Evolutionary conservation across 768 basidiomycete genomes (phyloP).

Genomic region (Lentinula sp.): DNA sequence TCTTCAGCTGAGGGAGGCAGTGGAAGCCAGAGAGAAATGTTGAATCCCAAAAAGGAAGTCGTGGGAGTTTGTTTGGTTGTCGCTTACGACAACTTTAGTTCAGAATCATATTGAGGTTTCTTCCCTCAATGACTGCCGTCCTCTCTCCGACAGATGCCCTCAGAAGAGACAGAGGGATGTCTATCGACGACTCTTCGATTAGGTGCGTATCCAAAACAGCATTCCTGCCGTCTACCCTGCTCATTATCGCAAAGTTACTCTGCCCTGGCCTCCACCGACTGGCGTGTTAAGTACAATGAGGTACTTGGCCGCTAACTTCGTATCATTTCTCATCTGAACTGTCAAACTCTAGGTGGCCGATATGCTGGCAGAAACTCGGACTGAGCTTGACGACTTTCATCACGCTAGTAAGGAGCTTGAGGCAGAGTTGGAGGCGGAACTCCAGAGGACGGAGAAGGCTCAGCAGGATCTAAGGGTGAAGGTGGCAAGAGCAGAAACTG

Average conservation of each 20-base stretch:
- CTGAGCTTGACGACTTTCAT: constrained; percentile 85
- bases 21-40: background rate
- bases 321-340: background rate
- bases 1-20: too few species aligned
- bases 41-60: background rate
- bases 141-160: constrained; percentile 55
- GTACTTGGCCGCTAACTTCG: constrained; percentile 18
- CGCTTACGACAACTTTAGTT: background rate
- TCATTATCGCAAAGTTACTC: constrained; percentile 39
- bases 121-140: constrained; percentile 51
- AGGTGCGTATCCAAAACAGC: constrained; percentile 31
- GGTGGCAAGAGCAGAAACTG: constrained; percentile 61
- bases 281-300: constrained; percentile 77
- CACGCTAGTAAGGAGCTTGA: constrained; percentile 86
- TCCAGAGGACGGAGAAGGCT: constrained; percentile 81
- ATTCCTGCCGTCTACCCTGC: constrained; percentile 10
- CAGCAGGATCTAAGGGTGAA: constrained; percentile 77
- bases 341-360: constrained; percentile 49
- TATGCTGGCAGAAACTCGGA: constrained; percentile 77
- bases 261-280: constrained; percentile 50
- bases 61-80: background rate
- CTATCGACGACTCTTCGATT: constrained; percentile 61
- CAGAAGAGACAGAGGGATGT: constrained; percentile 54
- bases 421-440: constrained; percentile 87
- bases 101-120: background rate